Conservation (phyloP, 306 rosid genomes). For the Vachellia pachyceras region DNA sequence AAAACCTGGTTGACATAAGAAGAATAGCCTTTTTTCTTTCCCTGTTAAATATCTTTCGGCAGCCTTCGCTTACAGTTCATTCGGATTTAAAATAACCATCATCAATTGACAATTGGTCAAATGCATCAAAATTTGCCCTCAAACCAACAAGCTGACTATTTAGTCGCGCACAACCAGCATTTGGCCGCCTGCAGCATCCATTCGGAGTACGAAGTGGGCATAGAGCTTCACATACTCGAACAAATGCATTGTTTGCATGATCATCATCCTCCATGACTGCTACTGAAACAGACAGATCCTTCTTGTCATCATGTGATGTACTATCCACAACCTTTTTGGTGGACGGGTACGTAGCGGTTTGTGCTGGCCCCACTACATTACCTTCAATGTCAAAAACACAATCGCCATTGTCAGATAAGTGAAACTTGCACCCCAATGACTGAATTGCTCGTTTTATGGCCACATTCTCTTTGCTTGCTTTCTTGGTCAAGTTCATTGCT, state of each 20-base stretch:
- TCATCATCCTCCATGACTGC: slow-evolving; percentile 54
- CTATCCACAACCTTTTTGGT: slow-evolving; percentile 52
- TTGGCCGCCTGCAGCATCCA: slow-evolving; percentile 93
- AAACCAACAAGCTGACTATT: slow-evolving; percentile 85
- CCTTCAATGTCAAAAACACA: slow-evolving; percentile 73
- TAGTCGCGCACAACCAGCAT: slow-evolving; percentile 81
- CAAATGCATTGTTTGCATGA: slow-evolving; percentile 44
- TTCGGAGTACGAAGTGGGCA: slow-evolving; percentile 71
- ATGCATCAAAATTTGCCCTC: slow-evolving; percentile 92
- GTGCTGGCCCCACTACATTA: slow-evolving; percentile 48
- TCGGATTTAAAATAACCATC: slow-evolving; percentile 81
- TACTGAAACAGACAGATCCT: slow-evolving; percentile 58
- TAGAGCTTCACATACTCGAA: slow-evolving; percentile 69
- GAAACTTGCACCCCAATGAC: slow-evolving; percentile 87
- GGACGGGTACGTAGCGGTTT: slow-evolving; percentile 41
- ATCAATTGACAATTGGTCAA: slow-evolving; percentile 77
- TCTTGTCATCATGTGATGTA: slow-evolving; percentile 45
- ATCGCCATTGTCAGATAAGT: slow-evolving; percentile 71
- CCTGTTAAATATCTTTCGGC: neutral
- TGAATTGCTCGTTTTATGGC: slow-evolving; percentile 88
- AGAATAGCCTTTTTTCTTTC: no score
- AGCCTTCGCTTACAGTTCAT: slow-evolving; percentile 35
- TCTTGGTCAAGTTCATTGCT: slow-evolving; percentile 57
- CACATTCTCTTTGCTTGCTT: slow-evolving; percentile 68
- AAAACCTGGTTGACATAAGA: slow-evolving; percentile 30